Conservation (phyloP, 306 rosid genomes). For the Medicago ruthenica region DNA sequence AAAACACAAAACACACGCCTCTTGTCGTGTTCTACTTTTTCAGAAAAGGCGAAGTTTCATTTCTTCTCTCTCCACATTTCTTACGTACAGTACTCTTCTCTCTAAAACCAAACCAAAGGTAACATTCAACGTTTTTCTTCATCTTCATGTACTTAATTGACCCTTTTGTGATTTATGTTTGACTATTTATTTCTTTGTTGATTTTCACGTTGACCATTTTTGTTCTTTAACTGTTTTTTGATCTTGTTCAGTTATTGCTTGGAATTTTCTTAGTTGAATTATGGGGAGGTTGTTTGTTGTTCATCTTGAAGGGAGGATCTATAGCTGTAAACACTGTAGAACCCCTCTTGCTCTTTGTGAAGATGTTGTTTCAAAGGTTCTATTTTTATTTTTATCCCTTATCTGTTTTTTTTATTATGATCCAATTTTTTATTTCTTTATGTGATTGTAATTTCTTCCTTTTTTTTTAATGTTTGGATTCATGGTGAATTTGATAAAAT, state of each 20-base stretch:
- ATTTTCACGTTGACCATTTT: constrained; percentile 45
- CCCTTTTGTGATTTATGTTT: constrained; percentile 36
- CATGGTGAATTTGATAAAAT: not conserved
- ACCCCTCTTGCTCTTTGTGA: constrained; percentile 79
- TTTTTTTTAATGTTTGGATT: not conserved
- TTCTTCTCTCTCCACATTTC: constrained; percentile 67
- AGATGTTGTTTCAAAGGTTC: constrained; percentile 84
- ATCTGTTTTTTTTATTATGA: constrained; percentile 15
- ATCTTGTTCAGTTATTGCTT: constrained; percentile 9
- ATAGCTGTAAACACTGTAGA: constrained; percentile 85
- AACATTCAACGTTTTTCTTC: constrained; percentile 46
- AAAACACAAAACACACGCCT: constrained; percentile 41
- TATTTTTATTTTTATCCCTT: constrained; percentile 47
- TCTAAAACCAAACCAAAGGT: constrained; percentile 52
- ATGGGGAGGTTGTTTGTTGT: constrained; percentile 90
- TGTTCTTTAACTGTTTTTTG: constrained; percentile 16
- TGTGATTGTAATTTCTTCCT: constrained; percentile 19
- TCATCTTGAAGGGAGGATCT: constrained; percentile 80
- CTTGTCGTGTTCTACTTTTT: constrained; percentile 55
- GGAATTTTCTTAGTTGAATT: constrained; percentile 32
- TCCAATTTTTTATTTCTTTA: not conserved
- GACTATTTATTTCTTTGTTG: constrained; percentile 21
- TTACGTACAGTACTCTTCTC: constrained; percentile 48
- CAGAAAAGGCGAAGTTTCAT: constrained; percentile 49
- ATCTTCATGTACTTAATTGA: constrained; percentile 30